Conservation (phyloP, 1,139 yeast genomes). For the Geotrichum aggregatum region DNA sequence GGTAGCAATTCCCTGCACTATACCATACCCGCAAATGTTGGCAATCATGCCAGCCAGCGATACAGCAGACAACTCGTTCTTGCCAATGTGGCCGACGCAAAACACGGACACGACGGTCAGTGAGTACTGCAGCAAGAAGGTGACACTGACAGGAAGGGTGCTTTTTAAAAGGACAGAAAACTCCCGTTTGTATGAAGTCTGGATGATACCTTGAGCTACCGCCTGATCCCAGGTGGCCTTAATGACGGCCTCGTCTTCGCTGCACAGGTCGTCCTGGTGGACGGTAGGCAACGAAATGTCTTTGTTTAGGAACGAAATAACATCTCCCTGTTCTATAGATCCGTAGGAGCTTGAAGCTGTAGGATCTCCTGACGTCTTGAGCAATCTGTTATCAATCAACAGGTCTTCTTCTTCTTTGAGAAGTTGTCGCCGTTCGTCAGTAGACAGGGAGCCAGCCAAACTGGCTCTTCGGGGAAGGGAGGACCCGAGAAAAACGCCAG, state of each 20-base stretch:
- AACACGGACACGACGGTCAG: slow-evolving; percentile 80
- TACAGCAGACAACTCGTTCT: slow-evolving; percentile 69
- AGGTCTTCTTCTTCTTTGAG: slow-evolving; percentile 17
- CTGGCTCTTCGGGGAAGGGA: neutral
- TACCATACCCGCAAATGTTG: slow-evolving; percentile 69
- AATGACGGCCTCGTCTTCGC: slow-evolving; percentile 13
- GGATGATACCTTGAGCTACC: slow-evolving; percentile 14
- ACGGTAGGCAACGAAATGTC: neutral
- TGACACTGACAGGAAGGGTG: slow-evolving; percentile 41
- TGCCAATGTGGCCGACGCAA: slow-evolving; percentile 81
- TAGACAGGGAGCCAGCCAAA: neutral
- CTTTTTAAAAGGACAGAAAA: slow-evolving; percentile 41
- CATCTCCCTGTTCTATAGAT: neutral
- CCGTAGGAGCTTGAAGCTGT: neutral
- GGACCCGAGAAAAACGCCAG: slow-evolving; percentile 13
- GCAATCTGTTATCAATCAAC: slow-evolving; percentile 13
- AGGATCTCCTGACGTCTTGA: neutral
- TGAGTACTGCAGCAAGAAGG: slow-evolving; percentile 77
- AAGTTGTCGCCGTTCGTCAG: slow-evolving; percentile 12
- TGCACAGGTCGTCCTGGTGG: neutral
- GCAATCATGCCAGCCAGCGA: slow-evolving; percentile 86
- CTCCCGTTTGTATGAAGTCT: slow-evolving; percentile 22
- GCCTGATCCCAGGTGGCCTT: slow-evolving; percentile 17
- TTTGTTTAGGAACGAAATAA: neutral
- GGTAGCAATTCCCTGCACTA: slow-evolving; percentile 85